phyloP scores from a whole-genome alignment of 495 filamentous ascomycete genomes.

The Collariella sp. region DNA sequence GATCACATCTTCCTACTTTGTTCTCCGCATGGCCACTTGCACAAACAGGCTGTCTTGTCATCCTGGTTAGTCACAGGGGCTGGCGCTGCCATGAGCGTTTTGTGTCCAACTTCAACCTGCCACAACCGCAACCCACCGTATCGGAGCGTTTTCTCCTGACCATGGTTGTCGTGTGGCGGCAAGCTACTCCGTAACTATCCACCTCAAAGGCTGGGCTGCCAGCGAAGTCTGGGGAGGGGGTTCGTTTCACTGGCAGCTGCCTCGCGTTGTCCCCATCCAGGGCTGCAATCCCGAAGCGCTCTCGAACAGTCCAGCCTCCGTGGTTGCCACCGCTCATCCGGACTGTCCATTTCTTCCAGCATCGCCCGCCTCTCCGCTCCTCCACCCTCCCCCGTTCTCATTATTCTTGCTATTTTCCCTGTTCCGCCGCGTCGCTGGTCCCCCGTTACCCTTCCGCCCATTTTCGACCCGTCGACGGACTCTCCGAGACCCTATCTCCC shows the following conservation, averaged over 20 bases:
- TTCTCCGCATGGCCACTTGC: no score
- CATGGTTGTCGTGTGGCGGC: background rate
- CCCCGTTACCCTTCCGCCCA: slow-evolving; percentile 9
- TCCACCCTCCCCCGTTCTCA: slow-evolving; percentile 1
- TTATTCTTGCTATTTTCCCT: slow-evolving; percentile 5
- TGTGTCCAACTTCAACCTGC: no score
- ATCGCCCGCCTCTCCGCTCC: slow-evolving; percentile 18
- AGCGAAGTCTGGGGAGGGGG: no score
- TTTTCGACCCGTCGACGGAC: background rate
- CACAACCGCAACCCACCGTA: background rate
- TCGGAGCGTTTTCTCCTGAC: background rate
- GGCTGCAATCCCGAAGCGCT: background rate
- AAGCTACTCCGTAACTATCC: no score
- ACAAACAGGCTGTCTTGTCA: no score
- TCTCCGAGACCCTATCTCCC: background rate
- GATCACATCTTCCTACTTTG: no score
- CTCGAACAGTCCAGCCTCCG: background rate
- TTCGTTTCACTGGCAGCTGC: background rate
- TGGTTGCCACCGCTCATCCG: background rate
- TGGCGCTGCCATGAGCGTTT: background rate
- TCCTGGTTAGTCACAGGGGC: background rate
- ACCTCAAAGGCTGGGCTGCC: no score
- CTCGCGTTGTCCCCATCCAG: background rate
- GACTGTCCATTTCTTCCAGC: slow-evolving; percentile 22
- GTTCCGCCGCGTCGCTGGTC: slow-evolving; percentile 15